Evolutionary conservation across 2,329 filamentous ascomycete genomes (phyloP), one percentile per base, ranked within the genome.

Genomic region (Penicillium sp.): DNA sequence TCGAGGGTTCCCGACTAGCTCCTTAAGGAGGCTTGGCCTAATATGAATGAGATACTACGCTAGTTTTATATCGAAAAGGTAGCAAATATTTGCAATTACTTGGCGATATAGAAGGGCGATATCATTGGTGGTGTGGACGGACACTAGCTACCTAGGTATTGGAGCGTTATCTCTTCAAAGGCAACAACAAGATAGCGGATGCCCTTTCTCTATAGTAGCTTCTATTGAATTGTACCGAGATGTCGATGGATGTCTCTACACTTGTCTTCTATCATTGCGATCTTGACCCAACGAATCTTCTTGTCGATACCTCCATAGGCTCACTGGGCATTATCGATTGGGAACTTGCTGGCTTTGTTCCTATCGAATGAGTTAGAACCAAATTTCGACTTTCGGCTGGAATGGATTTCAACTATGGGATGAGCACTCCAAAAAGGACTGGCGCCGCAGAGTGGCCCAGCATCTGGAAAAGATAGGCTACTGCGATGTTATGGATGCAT

Each of bases 311-410:
- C 4, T 35, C 18, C 5, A 22, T 9, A 9, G 18, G 18, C 18
- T 44, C 32, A 3, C 37, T 62, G 14, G 55, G 56, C 1, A 55
- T 61, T 12, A 59, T 61, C 15, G 52, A 61, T 30, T 61, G 53
- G 56, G 57, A 63, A 35, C 48, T 45, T 29, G 53, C 56, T 26
- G 56, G 59, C 2, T 61, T 49, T 28, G 44, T 61, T n/a, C 56
- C 58, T 2, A 45, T 23, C 6, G 55, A 57, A 32, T 64, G 54
- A 55, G 50, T 63, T n/a, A 42, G 53, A 36, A 62, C 57, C 3
- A 61, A 62, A 35, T 61, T 9, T 9, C 45, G 50, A 29, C 20
- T 61, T n/a, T 60, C 52, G 5, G 32, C 37, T 13, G 57, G 55
- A n/a, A 42, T 62, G 51, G 45, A 61, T 40, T 35, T 40, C 27